These are phyloP conservation scores for Castanea crenata DNA, from an alignment of 306 rosid genomes.

Conservation along the genomic window DNA sequence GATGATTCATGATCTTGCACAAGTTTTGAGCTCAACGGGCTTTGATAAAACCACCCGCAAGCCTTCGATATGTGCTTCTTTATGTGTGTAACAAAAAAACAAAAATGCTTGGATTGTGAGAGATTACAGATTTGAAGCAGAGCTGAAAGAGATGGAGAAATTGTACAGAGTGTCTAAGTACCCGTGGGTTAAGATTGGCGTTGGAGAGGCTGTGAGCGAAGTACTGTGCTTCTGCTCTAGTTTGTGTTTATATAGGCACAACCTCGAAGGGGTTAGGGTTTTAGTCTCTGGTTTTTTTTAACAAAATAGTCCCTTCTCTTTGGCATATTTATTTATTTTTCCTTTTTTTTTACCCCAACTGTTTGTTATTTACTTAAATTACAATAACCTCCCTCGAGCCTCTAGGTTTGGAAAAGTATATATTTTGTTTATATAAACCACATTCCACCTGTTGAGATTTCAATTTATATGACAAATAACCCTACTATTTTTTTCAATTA, in stretches of 20 bases:
- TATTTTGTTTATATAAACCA: too few relatives aligned
- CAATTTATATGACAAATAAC: too few relatives aligned
- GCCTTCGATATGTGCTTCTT: conserved; percentile 84
- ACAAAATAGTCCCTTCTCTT: neutral
- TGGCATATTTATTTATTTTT: neutral
- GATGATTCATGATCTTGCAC: conserved; percentile 59
- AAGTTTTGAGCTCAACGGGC: conserved; percentile 61
- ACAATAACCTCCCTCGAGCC: too few relatives aligned
- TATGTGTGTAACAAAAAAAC: neutral
- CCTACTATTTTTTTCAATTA: too few relatives aligned
- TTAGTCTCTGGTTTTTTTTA: conserved; percentile 15
- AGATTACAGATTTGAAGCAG: neutral
- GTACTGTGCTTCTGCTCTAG: neutral
- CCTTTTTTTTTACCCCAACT: neutral
- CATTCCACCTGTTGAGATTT: too few relatives aligned
- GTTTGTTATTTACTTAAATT: neutral
- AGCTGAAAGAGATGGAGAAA: neutral
- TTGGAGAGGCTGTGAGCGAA: neutral
- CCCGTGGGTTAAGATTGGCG: neutral
- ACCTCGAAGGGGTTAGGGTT: conserved; percentile 51
- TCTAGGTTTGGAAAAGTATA: too few relatives aligned
- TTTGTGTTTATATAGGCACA: conserved; percentile 16
- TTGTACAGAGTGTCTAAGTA: neutral
- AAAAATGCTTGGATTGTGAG: neutral
- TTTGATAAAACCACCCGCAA: conserved; percentile 25